These are phyloP conservation scores for Cyclocybe cylindracea DNA, from an alignment of 768 basidiomycete species.

Conservation along the genomic window DNA sequence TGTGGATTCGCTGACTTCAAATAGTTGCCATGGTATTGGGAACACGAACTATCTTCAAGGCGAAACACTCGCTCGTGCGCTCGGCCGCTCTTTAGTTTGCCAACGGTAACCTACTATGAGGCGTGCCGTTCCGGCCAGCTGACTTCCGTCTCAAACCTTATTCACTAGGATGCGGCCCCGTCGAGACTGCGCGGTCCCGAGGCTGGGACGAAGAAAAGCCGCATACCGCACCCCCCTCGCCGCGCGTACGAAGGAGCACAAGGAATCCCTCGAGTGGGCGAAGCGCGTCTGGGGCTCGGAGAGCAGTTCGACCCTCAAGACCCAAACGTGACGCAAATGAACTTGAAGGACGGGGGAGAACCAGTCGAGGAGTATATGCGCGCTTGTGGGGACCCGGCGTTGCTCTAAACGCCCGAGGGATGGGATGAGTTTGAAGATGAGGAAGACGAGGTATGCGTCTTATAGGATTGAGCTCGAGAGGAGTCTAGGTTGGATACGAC, in stretches of 20 bases:
- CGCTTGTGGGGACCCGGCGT: too few species aligned
- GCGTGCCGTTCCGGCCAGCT: too few species aligned
- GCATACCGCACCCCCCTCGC: slow-evolving; percentile 2
- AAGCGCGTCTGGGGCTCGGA: background rate
- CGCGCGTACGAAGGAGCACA: background rate
- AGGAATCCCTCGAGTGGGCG: slow-evolving; percentile 1
- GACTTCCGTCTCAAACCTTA: too few species aligned
- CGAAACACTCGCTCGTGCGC: slow-evolving; percentile 7
- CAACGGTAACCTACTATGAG: too few species aligned
- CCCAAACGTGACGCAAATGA: slow-evolving; percentile 7
- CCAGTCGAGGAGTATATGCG: too few species aligned
- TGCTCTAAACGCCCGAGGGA: too few species aligned
- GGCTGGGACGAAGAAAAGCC: slow-evolving; percentile 6
- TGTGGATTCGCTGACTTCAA: too few species aligned
- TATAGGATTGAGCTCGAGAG: too few species aligned
- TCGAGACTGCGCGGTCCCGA: slow-evolving; percentile 1
- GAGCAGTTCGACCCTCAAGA: slow-evolving; percentile 7
- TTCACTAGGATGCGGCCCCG: slow-evolving; percentile 3
- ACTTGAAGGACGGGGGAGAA: slow-evolving; percentile 7
- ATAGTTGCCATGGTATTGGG: slow-evolving; percentile 2
- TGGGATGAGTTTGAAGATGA: too few species aligned
- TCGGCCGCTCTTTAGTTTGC: slow-evolving; percentile 6
- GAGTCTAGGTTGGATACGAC: too few species aligned
- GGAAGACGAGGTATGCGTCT: too few species aligned
- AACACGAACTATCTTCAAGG: slow-evolving; percentile 9